These are phyloP conservation scores for Leptomonas pyrrhocoris DNA, from an alignment of 208 protist species.

Conservation along the genomic window DNA sequence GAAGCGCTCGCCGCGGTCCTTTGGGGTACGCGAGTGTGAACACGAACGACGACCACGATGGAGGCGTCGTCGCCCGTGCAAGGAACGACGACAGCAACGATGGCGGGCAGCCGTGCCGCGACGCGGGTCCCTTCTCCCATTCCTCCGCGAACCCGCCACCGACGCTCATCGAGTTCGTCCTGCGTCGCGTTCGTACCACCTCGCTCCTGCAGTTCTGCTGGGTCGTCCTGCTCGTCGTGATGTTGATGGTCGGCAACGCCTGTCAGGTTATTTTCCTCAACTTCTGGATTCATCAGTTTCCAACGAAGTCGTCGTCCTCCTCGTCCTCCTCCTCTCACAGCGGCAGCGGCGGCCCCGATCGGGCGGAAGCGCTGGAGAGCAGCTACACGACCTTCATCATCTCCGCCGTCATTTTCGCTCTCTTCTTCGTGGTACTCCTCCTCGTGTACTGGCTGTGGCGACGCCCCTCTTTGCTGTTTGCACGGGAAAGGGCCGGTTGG, in stretches of 20 bases:
- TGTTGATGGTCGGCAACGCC: slow-evolving; percentile 69
- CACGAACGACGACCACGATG: background rate
- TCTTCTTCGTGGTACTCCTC: slow-evolving; percentile 68
- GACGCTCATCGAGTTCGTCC: slow-evolving; percentile 10
- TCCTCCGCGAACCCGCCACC: background rate
- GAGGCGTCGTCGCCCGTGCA: background rate
- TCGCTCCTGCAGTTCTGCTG: slow-evolving; percentile 37
- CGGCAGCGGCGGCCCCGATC: slow-evolving; percentile 8
- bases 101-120: background rate
- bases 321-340: slow-evolving; percentile 36
- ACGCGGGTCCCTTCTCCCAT: background rate
- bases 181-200: slow-evolving; percentile 25
- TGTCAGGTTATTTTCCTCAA: slow-evolving; percentile 85
- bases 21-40: background rate
- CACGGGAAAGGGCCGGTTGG: slow-evolving; percentile 29
- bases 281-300: slow-evolving; percentile 78
- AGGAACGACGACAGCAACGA: background rate
- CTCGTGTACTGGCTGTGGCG: slow-evolving; percentile 49
- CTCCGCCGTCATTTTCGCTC: slow-evolving; percentile 58
- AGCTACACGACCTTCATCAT: slow-evolving; percentile 85
- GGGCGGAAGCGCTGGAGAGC: slow-evolving; percentile 40
- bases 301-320: slow-evolving; percentile 34
- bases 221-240: slow-evolving; percentile 48
- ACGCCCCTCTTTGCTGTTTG: slow-evolving; percentile 59
- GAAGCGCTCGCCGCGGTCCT: background rate